A percentile compares a stretch with the other conserved stretches of the same genome.
Conservation (phyloP, 2,329 filamentous ascomycete genomes). For the Fusarium sterilihyphosum region DNA sequence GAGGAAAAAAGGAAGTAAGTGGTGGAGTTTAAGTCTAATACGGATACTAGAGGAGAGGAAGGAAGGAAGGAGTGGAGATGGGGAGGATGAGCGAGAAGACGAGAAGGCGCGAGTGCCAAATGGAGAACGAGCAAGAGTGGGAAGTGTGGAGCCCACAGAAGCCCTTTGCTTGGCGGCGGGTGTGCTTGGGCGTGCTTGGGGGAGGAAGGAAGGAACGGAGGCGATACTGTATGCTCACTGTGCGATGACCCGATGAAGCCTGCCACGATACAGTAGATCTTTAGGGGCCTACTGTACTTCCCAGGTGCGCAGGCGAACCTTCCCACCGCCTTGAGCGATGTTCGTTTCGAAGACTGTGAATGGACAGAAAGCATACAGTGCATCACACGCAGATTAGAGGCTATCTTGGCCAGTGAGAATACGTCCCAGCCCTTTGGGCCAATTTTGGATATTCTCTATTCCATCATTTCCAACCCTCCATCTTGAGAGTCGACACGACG, state of each 20-base stretch:
- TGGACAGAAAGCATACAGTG: conserved; percentile 33
- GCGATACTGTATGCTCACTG: conserved; percentile 26
- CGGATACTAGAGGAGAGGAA: conserved; percentile 45
- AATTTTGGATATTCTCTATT: conserved; percentile 7
- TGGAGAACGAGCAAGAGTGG: conserved; percentile 21
- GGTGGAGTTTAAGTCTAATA: conserved; percentile 44
- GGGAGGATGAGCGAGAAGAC: conserved; percentile 1
- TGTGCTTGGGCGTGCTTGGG: conserved; percentile 28
- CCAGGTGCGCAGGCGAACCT: background rate
- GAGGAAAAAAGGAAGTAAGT: conserved; percentile 44
- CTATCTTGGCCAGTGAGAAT: conserved; percentile 22
- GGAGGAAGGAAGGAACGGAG: conserved; percentile 36
- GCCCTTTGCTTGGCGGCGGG: conserved; percentile 38
- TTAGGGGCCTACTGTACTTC: background rate
- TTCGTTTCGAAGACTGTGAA: conserved; percentile 20
- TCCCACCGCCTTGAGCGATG: conserved; percentile 18
- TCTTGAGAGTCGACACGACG: background rate
- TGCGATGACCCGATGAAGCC: conserved; percentile 4
- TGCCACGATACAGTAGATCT: conserved; percentile 7
- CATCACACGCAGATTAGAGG: conserved; percentile 23
- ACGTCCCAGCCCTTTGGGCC: conserved; percentile 31
- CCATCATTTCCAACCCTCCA: background rate
- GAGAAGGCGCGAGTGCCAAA: conserved; percentile 31
- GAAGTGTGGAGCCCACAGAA: conserved; percentile 18
- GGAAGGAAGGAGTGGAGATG: conserved; percentile 40